A percentile compares a stretch with the other conserved stretches of the same genome.
Evolutionary conservation across 78 protist genomes (phyloP).

Genomic region (Mantamonas sphyraenae): DNA sequence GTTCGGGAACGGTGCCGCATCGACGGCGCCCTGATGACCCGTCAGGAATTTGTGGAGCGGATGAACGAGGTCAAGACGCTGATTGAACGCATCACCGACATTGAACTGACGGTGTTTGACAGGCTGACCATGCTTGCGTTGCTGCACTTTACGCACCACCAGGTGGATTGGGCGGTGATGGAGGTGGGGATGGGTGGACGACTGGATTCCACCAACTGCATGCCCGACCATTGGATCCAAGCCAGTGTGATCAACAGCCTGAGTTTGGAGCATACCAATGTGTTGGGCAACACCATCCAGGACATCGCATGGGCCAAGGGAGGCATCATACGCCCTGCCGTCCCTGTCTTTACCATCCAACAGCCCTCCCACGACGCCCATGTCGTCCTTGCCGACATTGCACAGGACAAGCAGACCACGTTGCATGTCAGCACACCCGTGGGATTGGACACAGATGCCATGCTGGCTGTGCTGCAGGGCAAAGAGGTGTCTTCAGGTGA

Average conservation of each 20-base stretch:
- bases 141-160: not conserved
- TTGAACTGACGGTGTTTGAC: not conserved
- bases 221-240: not conserved
- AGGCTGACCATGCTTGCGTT: not conserved
- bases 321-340: too few relatives aligned
- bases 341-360: too few relatives aligned
- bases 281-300: conserved; percentile 46
- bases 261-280: conserved; percentile 47
- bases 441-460: too few relatives aligned
- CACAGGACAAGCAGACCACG: too few relatives aligned
- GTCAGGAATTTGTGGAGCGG: not conserved
- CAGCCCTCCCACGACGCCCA: too few relatives aligned
- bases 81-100: not conserved
- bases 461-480: too few relatives aligned
- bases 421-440: too few relatives aligned
- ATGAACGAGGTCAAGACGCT: not conserved
- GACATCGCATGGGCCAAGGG: conserved; percentile 55
- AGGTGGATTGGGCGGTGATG: not conserved
- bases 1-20: conserved; percentile 41
- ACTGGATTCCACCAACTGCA: conserved; percentile 29
- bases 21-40: conserved; percentile 16
- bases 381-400: too few relatives aligned
- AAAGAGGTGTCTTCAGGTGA: too few relatives aligned
- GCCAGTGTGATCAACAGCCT: conserved; percentile 12
- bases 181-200: conserved; percentile 39